Base-by-base conservation (phyloP, 2,329 filamentous ascomycete species). In the Alternaria ventricosa region DNA sequence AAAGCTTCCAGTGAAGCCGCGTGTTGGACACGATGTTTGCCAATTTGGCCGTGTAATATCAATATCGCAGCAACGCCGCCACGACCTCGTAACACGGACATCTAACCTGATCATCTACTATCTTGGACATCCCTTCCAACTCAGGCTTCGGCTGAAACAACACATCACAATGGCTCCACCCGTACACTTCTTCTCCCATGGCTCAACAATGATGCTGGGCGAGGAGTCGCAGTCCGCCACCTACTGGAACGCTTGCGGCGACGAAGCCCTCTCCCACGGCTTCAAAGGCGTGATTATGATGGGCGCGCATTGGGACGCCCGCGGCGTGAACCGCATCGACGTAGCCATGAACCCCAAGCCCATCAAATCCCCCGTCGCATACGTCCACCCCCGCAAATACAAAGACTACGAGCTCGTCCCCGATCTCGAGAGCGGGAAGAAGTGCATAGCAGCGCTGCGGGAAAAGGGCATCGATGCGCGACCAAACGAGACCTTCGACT, bases 201-300 rank as follows among this genome's bases (percentile, higher is more conserved):
- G 89, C 72, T 90, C 88, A 13, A 91, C 89, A 43, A 90, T 90
- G 88, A 91, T 91, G 89, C 80, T 91, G 13, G 89, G 88, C 36
- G 89, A 91, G 72, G 85, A 89, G 69, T 87, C 85, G 13, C 76
- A 81, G 3, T 89, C 88, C 1, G 88, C 88, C 11, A 82, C 84
- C 20, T 91, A 90, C 78, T 91, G 89, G 89, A 89, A 89, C 74
- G 82, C 85, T 65, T 87, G 85, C 69, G 89, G 89, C 51, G 87
- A 90, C 66, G 86, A 87, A 64, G 89, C 89, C 3, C 83, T 90
- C 6, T 84, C 83, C 6, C 79, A 87, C 63, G 84, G 84, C 13
- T 83, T 91, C 75, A 87, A 90, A 76, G 87, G 88, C 43, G 81
- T 91, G 3, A 81, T 91, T 33, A 89, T 91, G 74, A 91, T 91